Evolutionary conservation across 768 basidiomycete species (phyloP).

Genomic region (Lactifluus subvellereus): DNA sequence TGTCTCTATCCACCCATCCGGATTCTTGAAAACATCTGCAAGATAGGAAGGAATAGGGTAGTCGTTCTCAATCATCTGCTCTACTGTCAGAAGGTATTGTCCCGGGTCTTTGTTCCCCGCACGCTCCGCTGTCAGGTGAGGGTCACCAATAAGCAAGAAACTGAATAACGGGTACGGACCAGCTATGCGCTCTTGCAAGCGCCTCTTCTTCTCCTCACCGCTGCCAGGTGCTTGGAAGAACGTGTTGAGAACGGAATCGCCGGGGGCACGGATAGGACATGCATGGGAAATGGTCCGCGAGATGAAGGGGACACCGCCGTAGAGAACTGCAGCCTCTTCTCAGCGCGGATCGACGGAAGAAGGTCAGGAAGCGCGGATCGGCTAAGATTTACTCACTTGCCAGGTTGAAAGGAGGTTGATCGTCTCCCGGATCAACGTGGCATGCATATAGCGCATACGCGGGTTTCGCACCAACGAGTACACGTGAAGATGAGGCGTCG

Average conservation of each 20-base stretch:
- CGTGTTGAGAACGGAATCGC: constrained; percentile 78
- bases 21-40: constrained; percentile 60
- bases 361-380: not conserved
- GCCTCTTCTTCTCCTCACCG: constrained; percentile 69
- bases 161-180: constrained; percentile 29
- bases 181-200: constrained; percentile 41
- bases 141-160: not conserved
- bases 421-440: too few relatives aligned
- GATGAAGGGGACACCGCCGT: constrained; percentile 53
- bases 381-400: too few relatives aligned
- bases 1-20: constrained; percentile 78
- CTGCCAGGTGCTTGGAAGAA: constrained; percentile 82
- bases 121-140: constrained; percentile 44
- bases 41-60: constrained; percentile 87
- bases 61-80: constrained; percentile 92
- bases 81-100: constrained; percentile 66
- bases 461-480: too few relatives aligned
- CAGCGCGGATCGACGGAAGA: constrained; percentile 20
- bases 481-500: too few relatives aligned
- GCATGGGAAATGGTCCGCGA: constrained; percentile 85
- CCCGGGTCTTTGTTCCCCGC: constrained; percentile 57
- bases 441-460: too few relatives aligned
- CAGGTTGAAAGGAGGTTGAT: too few relatives aligned
- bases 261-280: constrained; percentile 88
- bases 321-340: constrained; percentile 22